Percentiles rank a stretch among this genome's conserved stretches.
phyloP scores from a whole-genome alignment of 1,284 basidiomycete genomes.

The Ustilago curta region DNA sequence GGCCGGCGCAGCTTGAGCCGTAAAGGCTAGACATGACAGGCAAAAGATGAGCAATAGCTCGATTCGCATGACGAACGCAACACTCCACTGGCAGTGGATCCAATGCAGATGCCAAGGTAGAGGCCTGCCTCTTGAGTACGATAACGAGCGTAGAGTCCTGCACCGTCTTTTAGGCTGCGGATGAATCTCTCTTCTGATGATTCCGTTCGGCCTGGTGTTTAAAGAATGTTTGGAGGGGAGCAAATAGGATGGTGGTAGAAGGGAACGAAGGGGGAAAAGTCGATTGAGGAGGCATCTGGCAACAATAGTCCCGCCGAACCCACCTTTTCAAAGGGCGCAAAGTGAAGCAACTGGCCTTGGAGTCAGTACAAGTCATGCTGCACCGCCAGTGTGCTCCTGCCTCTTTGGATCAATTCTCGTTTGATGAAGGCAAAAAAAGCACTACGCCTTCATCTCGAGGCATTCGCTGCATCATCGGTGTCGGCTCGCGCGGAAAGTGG shows the following conservation, averaged over 20 bases:
- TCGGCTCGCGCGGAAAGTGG: not conserved
- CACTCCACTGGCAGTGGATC: slow-evolving; percentile 1
- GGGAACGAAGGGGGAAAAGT: not conserved
- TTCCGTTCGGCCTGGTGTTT: not conserved
- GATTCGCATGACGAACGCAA: slow-evolving; percentile 23
- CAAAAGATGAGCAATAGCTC: slow-evolving; percentile 23
- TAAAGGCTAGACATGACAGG: slow-evolving; percentile 34
- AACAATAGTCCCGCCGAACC: slow-evolving; percentile 2
- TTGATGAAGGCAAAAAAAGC: slow-evolving; percentile 2
- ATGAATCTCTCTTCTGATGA: not conserved
- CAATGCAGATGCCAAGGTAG: not conserved
- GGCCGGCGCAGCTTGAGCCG: slow-evolving; percentile 38
- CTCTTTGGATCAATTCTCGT: not conserved
- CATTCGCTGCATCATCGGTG: not conserved
- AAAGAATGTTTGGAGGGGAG: too few species aligned
- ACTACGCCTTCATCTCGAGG: not conserved
- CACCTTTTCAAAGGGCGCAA: not conserved
- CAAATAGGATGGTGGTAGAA: not conserved
- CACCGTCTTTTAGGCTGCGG: not conserved
- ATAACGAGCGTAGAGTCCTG: not conserved
- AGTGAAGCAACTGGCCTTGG: not conserved
- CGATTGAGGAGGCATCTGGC: not conserved
- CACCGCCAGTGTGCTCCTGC: not conserved
- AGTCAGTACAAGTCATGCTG: too few species aligned
- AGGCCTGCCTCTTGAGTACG: slow-evolving; percentile 21